Evolutionary conservation across 805 yeast species (phyloP), one percentile per base, ranked within the genome.

Genomic region (Candida succiphila): DNA sequence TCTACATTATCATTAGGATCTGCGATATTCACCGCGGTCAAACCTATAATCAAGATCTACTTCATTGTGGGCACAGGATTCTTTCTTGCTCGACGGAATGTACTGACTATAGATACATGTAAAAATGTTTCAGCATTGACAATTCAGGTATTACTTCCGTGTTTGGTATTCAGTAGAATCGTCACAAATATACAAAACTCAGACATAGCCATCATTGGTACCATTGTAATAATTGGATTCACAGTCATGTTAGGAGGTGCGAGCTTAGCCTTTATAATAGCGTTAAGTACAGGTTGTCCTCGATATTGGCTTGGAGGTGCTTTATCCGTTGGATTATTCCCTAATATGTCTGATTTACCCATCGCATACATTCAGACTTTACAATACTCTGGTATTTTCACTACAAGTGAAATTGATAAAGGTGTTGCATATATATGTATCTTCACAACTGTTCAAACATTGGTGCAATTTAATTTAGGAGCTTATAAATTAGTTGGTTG

Each of bases 361-460:
- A 81, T 85, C 43, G 94, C 95, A 0, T 86, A 85, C 44, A 52
- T 78, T 25, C 85, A 78, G 46, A 79, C 89, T 3, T 58, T 85
- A 48, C 78, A 82, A 18, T 66, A 72, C 13, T 76, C 86, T 1
- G 61, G 72, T 2, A 60, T 68, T 6, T 78, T 87, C 45, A 61
- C 78, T 0, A 46, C 61, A 13, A 69, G 55, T 4, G 75, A 82
- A 39, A 85, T 84, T 25, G 66, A 73, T 34, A 69, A 70, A 44
- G 96, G 96, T 18, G 79, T 81, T 18, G 92, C 96, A 1, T 84
- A 81, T 54, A 79, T 83, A 16, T 79, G 87, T 46, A 78, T 87
- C 23, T 82, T 80, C 45, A 62, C 79, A 29, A 79, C 85, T 3
- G 65, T 79, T 2, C 85, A 80, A 52, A 65, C 76, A 25, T 63